Evolutionary conservation across 768 basidiomycete species (phyloP), one percentile per base, ranked within the genome.

Genomic region (Ramaria sp.): DNA sequence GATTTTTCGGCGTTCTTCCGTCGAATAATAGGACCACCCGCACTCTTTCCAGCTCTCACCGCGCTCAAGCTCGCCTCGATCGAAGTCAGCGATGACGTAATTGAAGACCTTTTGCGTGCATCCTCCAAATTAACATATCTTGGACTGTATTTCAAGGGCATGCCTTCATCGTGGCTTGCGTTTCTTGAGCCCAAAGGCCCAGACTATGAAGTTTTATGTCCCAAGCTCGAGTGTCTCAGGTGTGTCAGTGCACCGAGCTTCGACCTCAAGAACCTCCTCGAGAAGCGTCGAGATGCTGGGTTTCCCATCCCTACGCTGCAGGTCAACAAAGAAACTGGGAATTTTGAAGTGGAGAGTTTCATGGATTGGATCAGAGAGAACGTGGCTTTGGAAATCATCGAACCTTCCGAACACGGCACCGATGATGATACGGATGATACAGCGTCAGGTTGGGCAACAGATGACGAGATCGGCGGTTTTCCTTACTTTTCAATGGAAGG

Each of bases 11-110:
- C 62, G 15, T 62, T 81, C 48, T 64, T 82, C 60, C 67, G 70
- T 36, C 71, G 71, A 28, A 66, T 83, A 78, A 28, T 75, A 78
- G 61, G 76, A 79, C 62, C 79, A 72, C 60, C 73, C 74, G 25
- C 63, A 67, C 5, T 77, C 77, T 60, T 61, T 79, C 30, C 51
- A 56, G 18, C 27, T 27, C 53, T 58, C 32, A 48, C 56, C 27
- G 54, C 55, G 1, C 51, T 55, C 5, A 36, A 44, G 32, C 50
- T 51, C 24, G 38, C 50, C 20, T 37, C 58, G 43, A 51, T 38
- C 41, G 55, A 52, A 13, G 61, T 24, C 25, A 42, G 16, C 34
- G 59, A 57, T 28, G 48, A 39, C 41, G 53, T 47, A 5, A 25
- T 18, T 27, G 47, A 13, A 47, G 39, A n/a, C 18, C 56, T 42